Conservation (phyloP, 495 filamentous ascomycete species). For the Viridothelium virens region DNA sequence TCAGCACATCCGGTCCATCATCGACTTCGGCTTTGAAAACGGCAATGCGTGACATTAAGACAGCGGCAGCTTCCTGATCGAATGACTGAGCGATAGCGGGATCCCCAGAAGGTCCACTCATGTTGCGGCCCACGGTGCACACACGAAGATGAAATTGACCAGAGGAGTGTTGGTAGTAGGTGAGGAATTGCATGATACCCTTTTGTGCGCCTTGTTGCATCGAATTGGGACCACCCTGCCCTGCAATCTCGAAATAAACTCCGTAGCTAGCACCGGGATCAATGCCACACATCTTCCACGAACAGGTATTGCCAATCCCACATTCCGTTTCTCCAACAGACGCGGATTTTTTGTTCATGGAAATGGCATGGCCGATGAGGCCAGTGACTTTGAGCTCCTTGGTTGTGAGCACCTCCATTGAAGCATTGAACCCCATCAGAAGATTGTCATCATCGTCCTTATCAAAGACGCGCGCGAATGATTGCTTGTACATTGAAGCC, state of each 20-base stretch:
- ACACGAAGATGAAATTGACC: slow-evolving; percentile 94
- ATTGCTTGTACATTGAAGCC: slow-evolving; percentile 99
- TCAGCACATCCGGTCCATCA: slow-evolving; percentile 95
- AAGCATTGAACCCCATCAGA: slow-evolving; percentile 97
- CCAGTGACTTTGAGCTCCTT: slow-evolving; percentile 99
- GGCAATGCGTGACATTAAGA: slow-evolving; percentile 96
- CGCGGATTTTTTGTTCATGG: slow-evolving; percentile 93
- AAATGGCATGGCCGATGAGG: slow-evolving; percentile 93
- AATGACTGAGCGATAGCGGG: slow-evolving; percentile 97
- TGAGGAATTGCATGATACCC: slow-evolving; percentile 97
- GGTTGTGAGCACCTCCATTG: slow-evolving; percentile 90
- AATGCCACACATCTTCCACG: slow-evolving; percentile 99
- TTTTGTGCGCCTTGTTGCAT: slow-evolving; percentile 81
- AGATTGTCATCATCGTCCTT: slow-evolving; percentile 92
- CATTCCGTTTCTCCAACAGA: slow-evolving; percentile 97
- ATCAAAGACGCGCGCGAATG: slow-evolving; percentile 94
- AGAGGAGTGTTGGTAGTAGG: slow-evolving; percentile 96
- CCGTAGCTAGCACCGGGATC: slow-evolving; percentile 90
- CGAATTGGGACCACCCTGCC: slow-evolving; percentile 80
- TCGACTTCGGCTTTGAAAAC: slow-evolving; percentile 99
- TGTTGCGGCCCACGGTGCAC: slow-evolving; percentile 83
- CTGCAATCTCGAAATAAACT: slow-evolving; percentile 95
- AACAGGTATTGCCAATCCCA: slow-evolving; percentile 97
- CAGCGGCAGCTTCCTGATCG: slow-evolving; percentile 95
- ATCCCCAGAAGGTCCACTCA: slow-evolving; percentile 92